Base-by-base conservation (phyloP, 1,284 basidiomycete genomes). In the Ceratobasidium sp. region DNA sequence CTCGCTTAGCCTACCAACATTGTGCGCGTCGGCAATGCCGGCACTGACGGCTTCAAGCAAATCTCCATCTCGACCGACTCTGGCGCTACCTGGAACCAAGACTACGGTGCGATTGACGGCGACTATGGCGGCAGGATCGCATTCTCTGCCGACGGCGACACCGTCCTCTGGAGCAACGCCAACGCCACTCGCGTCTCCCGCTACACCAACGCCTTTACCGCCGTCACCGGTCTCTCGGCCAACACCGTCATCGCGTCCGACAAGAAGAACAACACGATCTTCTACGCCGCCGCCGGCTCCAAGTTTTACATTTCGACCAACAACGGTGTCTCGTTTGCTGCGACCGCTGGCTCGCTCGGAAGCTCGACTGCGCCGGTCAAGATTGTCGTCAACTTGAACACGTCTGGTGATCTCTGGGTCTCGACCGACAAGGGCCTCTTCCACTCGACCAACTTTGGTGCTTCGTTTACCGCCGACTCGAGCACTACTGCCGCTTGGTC, bases 261-360 rank as follows among this genome's bases (percentile, higher is more conserved):
- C 81, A 89, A 89, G 81, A 83, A 83, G 77, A 85, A 85, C 80
- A 85, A 87, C 78, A 81, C 84, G 0, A 79, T 88, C 41, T 89
- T 89, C 82, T 90, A 89, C 77, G 88, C 84, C 39, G 87, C 88
- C 14, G 83, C 85, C 16, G 84, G 84, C 0, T 82, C 83, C 16
- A 82, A 81, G n/a, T 89, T 90, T 83, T 90, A 89, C 78, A 77
- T 88, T 22, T 89, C 88, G 6, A 84, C 81, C 5, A 84, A 90
- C 75, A 84, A 84, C 29, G 89, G 86, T 6, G 83, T 84, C 75
- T 86, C 88, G 0, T 90, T 89, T 80, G 75, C 81, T 9, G 76
- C 74, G 7, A 79, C 80, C 0, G 81, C 81, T 59, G 84, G 84
- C 29, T 80, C 83, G 9, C 82, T 89, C 13, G 87, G 86, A 43